A percentile compares a stretch with the other conserved stretches of the same genome.
phyloP scores from a whole-genome alignment of 208 protist species.

The Lotmaria passim region DNA sequence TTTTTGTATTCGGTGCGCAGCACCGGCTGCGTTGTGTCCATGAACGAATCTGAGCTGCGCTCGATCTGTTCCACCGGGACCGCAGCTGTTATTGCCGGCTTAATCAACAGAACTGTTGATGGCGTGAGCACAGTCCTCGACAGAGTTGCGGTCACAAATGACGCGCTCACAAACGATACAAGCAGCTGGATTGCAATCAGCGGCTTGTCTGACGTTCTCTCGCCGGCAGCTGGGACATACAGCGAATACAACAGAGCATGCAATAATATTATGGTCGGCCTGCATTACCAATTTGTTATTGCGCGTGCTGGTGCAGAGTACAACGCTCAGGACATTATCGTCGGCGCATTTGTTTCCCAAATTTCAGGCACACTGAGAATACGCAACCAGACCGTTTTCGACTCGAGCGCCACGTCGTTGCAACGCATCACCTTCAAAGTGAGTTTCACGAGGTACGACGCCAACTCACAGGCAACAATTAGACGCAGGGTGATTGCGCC shows the following conservation, averaged over 20 bases:
- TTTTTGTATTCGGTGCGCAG: slow-evolving; percentile 71
- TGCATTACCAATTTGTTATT: slow-evolving; percentile 75
- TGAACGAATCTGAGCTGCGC: slow-evolving; percentile 55
- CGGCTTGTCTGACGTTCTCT: slow-evolving; percentile 36
- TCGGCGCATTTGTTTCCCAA: slow-evolving; percentile 64
- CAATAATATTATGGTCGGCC: slow-evolving; percentile 55
- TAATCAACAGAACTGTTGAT: slow-evolving; percentile 40
- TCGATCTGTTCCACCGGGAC: slow-evolving; percentile 52
- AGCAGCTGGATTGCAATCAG: slow-evolving; percentile 72
- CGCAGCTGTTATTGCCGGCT: slow-evolving; percentile 25
- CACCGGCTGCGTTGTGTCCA: slow-evolving; percentile 51
- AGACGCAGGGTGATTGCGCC: slow-evolving; percentile 56
- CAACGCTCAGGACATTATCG: slow-evolving; percentile 83
- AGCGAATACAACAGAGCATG: slow-evolving; percentile 54
- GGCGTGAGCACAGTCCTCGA: slow-evolving; percentile 33
- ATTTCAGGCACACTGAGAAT: slow-evolving; percentile 61
- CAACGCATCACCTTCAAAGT: slow-evolving; percentile 58
- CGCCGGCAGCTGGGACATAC: slow-evolving; percentile 38
- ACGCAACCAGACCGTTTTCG: slow-evolving; percentile 56
- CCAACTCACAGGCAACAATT: slow-evolving; percentile 52
- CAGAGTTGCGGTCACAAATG: slow-evolving; percentile 69
- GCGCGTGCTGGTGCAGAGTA: slow-evolving; percentile 66
- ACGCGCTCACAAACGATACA: slow-evolving; percentile 75
- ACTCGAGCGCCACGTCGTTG: slow-evolving; percentile 33
- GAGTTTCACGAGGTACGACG: slow-evolving; percentile 51